These are phyloP conservation scores for Fusarium domesticum DNA, from an alignment of 2,329 filamentous ascomycete genomes.

Conservation along the genomic window DNA sequence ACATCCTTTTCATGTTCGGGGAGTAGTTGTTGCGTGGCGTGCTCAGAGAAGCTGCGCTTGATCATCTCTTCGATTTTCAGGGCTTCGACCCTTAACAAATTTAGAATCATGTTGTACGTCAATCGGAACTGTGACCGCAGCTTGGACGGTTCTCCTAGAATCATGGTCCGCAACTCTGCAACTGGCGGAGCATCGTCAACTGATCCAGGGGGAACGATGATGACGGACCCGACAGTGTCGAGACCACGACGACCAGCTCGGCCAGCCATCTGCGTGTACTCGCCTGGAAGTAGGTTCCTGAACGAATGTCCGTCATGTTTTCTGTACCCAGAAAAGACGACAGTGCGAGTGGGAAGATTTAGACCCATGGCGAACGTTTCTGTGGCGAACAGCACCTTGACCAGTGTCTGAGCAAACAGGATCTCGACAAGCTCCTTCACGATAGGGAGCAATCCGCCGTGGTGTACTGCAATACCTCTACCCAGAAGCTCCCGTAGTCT, in stretches of 20 bases:
- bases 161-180: conserved; percentile 83
- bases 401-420: conserved; percentile 87
- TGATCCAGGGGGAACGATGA: conserved; percentile 79
- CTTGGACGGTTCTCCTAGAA: conserved; percentile 92
- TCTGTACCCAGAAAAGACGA: conserved; percentile 94
- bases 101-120: conserved; percentile 99
- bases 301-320: conserved; percentile 95
- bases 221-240: conserved; percentile 89
- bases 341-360: conserved; percentile 90
- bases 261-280: conserved; percentile 99
- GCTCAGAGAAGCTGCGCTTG: conserved; percentile 98
- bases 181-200: conserved; percentile 86
- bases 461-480: conserved; percentile 91
- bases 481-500: conserved; percentile 80
- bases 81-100: conserved; percentile 89
- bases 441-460: conserved; percentile 90
- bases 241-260: conserved; percentile 89
- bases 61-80: conserved; percentile 99
- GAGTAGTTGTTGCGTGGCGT: conserved; percentile 89
- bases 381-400: conserved; percentile 95
- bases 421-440: conserved; percentile 98
- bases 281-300: conserved; percentile 84
- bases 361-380: conserved; percentile 99
- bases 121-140: conserved; percentile 92
- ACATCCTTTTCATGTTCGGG: conserved; percentile 96